Evolutionary conservation across 2,329 filamentous ascomycete species (phyloP).

Genomic region (Chaetomiaceae sp.): DNA sequence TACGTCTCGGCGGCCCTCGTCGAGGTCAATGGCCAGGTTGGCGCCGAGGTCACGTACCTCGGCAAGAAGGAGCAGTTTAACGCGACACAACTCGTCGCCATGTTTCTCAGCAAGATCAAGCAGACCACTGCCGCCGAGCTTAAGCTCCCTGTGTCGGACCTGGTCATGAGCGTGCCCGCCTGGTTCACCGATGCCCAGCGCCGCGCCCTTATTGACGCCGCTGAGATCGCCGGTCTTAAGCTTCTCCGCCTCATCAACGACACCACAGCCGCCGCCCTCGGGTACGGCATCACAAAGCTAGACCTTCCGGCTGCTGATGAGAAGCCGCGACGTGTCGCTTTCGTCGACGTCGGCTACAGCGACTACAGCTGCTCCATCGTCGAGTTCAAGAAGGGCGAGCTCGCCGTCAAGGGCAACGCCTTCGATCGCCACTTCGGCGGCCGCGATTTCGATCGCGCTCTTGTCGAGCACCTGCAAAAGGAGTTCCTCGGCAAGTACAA

Average conservation of each 20-base stretch:
- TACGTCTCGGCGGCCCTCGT: slow-evolving; percentile 81
- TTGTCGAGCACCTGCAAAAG: slow-evolving; percentile 89
- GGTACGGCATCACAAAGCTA: slow-evolving; percentile 96
- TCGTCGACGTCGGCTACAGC: slow-evolving; percentile 93
- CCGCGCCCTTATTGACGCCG: slow-evolving; percentile 80
- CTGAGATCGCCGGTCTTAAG: slow-evolving; percentile 91
- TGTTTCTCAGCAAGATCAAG: slow-evolving; percentile 95
- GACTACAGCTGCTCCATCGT: slow-evolving; percentile 93
- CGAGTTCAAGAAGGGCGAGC: slow-evolving; percentile 95
- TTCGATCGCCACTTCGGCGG: slow-evolving; percentile 97
- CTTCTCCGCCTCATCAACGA: slow-evolving; percentile 94
- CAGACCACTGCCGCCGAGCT: slow-evolving; percentile 81
- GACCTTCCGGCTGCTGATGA: slow-evolving; percentile 86
- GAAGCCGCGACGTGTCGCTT: slow-evolving; percentile 84
- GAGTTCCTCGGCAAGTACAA: slow-evolving; percentile 99
- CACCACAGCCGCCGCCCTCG: slow-evolving; percentile 90
- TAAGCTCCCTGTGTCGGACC: slow-evolving; percentile 83
- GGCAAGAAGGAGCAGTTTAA: slow-evolving; percentile 95
- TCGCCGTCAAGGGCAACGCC: slow-evolving; percentile 86
- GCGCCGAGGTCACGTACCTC: slow-evolving; percentile 87
- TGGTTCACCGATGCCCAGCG: slow-evolving; percentile 98
- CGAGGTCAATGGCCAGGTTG: slow-evolving; percentile 90
- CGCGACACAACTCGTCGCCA: slow-evolving; percentile 87
- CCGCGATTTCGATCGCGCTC: slow-evolving; percentile 90
- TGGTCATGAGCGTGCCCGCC: slow-evolving; percentile 89